These are phyloP conservation scores for Pyrenophora graminea DNA, from an alignment of 2,329 filamentous ascomycete genomes.

Conservation along the genomic window DNA sequence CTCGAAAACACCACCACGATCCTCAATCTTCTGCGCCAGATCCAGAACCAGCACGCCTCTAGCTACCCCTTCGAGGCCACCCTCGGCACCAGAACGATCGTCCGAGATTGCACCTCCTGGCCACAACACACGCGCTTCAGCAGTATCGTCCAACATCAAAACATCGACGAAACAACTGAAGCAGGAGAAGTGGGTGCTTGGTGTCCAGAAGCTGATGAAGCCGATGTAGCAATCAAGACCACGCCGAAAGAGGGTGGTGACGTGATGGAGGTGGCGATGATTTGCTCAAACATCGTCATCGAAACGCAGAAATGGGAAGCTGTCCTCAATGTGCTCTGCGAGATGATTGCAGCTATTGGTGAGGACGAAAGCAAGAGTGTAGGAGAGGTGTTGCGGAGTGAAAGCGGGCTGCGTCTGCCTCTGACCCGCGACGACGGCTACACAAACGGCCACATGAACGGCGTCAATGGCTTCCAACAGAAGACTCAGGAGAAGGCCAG, in stretches of 20 bases:
- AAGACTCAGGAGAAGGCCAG: neutral
- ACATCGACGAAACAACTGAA: neutral
- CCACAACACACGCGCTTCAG: neutral
- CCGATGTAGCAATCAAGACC: neutral
- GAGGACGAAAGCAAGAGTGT: neutral
- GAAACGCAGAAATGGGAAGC: neutral
- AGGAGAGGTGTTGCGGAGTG: neutral
- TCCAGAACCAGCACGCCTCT: neutral
- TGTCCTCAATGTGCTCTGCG: neutral
- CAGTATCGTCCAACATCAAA: slow-evolving; percentile 1
- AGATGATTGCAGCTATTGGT: neutral
- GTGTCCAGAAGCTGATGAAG: slow-evolving; percentile 1
- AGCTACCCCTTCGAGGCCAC: neutral
- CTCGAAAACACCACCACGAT: neutral
- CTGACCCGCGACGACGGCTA: neutral
- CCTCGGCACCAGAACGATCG: neutral
- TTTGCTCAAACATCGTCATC: neutral
- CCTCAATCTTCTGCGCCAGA: neutral
- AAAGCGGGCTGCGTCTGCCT: neutral
- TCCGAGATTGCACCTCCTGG: neutral
- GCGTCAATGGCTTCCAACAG: neutral
- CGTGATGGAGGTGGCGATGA: neutral
- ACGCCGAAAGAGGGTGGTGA: neutral
- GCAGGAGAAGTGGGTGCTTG: neutral
- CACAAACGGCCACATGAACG: neutral